Base-by-base conservation (phyloP, 208 protist species). In the Crithidia sp. region DNA sequence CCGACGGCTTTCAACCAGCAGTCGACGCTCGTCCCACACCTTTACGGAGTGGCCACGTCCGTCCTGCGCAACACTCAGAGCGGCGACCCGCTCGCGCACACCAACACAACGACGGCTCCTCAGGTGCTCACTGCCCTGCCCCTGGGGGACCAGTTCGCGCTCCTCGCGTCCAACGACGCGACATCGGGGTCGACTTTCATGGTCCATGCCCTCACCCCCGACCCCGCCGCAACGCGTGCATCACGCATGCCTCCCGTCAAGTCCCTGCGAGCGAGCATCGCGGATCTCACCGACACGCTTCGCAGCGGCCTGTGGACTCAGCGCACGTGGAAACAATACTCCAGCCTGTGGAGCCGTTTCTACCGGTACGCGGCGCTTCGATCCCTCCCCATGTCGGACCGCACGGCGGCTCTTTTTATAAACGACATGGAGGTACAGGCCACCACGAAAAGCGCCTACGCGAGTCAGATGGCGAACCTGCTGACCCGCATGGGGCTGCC, bases 351-450 rank as follows among this genome's bases (percentile, higher is more conserved):
- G 52, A 56, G 8, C 52, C n/a, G 52, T 14, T 28, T 56, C 52
- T 56, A 56, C 52, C 52, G n/a, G 16, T 56, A 19, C 52, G 52
- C 52, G n/a, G 52, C n/a, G 52, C 52, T 56, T 8, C 52, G 52
- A 5, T 12, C 52, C 9, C 52, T 56, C 52, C 52, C 52, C 52
- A 56, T 56, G 52, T 56, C 52, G 52, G n/a, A 56, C 52, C 8
- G 52, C 14, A 56, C 52, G 14, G n/a, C 52, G n/a, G 52, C n/a
- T 14, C 52, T 12, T 19, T 56, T 56, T 19, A 56, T 56, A 12
- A 56, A 12, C 52, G 52, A 56, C 52, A 19, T 56, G 44, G 44
- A 56, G 8, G 52, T 56, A 56, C 52, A 12, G 8, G 52, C 52
- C 52, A 28, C n/a, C 16, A 56, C 52, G 52, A 56, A 56, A 56